These are phyloP conservation scores for Suillus cothurnatus DNA, from an alignment of 768 basidiomycete species.

Conservation along the genomic window DNA sequence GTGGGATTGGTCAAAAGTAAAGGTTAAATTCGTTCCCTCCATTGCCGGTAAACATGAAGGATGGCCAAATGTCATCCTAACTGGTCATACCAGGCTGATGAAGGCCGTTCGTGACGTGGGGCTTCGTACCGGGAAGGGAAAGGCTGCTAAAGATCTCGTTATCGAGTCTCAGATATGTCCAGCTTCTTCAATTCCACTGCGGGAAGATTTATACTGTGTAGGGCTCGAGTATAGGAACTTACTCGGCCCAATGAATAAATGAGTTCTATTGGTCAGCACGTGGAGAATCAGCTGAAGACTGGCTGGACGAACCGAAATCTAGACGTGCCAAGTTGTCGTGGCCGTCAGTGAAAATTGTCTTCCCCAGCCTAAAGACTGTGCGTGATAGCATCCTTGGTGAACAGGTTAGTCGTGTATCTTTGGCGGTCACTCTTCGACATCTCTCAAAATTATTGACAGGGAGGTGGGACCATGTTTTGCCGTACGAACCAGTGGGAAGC, in stretches of 20 bases:
- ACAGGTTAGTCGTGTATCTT: conserved; percentile 40
- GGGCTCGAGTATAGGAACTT: conserved; percentile 86
- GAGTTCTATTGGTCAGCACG: conserved; percentile 79
- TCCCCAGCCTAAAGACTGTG: conserved; percentile 74
- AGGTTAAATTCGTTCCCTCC: conserved; percentile 73
- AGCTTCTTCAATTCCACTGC: background rate
- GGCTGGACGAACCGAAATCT: conserved; percentile 63
- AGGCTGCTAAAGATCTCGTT: conserved; percentile 51
- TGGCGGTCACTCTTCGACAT: background rate
- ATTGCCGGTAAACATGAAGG: conserved; percentile 87
- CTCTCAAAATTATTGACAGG: conserved; percentile 41
- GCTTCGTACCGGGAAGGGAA: conserved; percentile 52
- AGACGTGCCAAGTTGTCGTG: conserved; percentile 60
- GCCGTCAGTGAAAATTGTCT: conserved; percentile 70
- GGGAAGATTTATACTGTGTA: conserved; percentile 30
- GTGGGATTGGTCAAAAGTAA: conserved; percentile 85
- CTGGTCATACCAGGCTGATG: conserved; percentile 79
- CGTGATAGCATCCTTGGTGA: conserved; percentile 61
- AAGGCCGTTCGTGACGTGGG: conserved; percentile 68
- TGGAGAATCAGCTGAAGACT: conserved; percentile 72
- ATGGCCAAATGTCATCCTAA: conserved; percentile 59
- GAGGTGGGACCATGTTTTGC: conserved; percentile 89
- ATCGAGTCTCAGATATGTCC: conserved; percentile 78
- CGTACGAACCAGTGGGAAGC: conserved; percentile 69
- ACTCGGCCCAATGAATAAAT: conserved; percentile 82